Evolutionary conservation across 768 basidiomycete species (phyloP).

Genomic region (button mushroom (Agaricus bisporus)): DNA sequence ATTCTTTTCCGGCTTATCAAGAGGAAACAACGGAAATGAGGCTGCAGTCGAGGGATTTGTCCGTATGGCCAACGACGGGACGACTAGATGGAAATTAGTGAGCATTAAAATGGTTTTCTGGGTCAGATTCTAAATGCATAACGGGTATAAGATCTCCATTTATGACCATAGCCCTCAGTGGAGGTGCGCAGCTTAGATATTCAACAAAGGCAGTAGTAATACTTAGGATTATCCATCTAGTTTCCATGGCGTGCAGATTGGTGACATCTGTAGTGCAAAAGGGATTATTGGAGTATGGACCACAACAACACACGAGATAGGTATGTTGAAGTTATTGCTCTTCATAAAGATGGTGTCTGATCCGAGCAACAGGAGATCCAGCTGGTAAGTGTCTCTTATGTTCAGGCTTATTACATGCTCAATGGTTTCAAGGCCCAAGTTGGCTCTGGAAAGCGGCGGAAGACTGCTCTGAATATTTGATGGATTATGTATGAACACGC

Average conservation of each 20-base stretch:
- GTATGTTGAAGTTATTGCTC: constrained; percentile 22
- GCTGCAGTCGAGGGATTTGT: constrained; percentile 46
- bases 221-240: constrained; percentile 24
- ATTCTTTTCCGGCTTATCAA: constrained; percentile 41
- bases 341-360: not conserved
- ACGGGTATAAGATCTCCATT: constrained; percentile 39
- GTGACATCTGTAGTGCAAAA: constrained; percentile 55
- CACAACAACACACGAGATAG: constrained; percentile 50
- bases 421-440: constrained; percentile 47
- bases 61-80: constrained; percentile 36
- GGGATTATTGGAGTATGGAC: constrained; percentile 70
- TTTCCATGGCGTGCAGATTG: constrained; percentile 63
- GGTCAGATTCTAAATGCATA: not conserved
- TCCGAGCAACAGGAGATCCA: constrained; percentile 45
- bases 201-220: not conserved
- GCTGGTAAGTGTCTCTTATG: constrained; percentile 38
- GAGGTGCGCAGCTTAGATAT: constrained; percentile 37
- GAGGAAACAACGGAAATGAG: constrained; percentile 35
- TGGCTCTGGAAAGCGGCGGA: constrained; percentile 63
- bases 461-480: constrained; percentile 27
- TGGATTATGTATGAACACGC: constrained; percentile 24
- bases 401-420: not conserved
- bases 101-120: constrained; percentile 17
- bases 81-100: constrained; percentile 56
- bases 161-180: constrained; percentile 50